These are phyloP conservation scores for Beauveria asiatica DNA, from an alignment of 2,329 filamentous ascomycete genomes.

Conservation along the genomic window DNA sequence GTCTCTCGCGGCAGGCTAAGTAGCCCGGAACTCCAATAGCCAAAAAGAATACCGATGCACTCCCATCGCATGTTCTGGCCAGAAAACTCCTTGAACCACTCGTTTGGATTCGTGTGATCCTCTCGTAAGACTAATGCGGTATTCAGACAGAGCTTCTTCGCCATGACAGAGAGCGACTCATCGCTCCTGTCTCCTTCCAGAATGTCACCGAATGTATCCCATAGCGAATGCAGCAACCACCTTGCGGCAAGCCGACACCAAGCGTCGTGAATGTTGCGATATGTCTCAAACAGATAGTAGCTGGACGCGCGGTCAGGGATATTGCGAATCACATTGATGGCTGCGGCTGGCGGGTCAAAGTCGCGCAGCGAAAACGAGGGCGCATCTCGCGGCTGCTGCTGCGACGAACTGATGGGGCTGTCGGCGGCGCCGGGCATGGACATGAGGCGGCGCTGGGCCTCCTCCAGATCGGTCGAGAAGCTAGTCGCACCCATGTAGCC, in stretches of 20 bases:
- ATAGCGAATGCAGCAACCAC: constrained; percentile 13
- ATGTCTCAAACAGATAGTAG: constrained; percentile 12
- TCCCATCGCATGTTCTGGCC: constrained; percentile 31
- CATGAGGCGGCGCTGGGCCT: constrained; percentile 9
- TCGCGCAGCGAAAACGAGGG: neutral
- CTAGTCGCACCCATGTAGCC: constrained; percentile 31
- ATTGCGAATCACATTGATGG: constrained; percentile 7
- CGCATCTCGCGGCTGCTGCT: neutral
- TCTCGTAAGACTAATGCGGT: constrained; percentile 24
- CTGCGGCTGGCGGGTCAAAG: neutral
- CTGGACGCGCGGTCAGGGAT: constrained; percentile 10
- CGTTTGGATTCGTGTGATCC: constrained; percentile 21
- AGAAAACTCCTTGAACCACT: constrained; percentile 27
- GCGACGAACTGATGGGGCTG: neutral
- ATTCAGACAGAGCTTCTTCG: constrained; percentile 25
- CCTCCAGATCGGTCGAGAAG: constrained; percentile 18
- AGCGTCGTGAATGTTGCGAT: constrained; percentile 15
- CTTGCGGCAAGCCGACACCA: constrained; percentile 14
- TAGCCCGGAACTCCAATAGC: constrained; percentile 13
- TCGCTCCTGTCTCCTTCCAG: constrained; percentile 14
- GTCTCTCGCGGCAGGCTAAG: constrained; percentile 5
- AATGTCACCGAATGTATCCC: constrained; percentile 14
- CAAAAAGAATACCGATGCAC: constrained; percentile 26
- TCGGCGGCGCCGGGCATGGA: constrained; percentile 6
- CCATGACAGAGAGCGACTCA: constrained; percentile 21